Conservation (phyloP, 2,329 filamentous ascomycete genomes). For the Ambrosiella cleistominuta region DNA sequence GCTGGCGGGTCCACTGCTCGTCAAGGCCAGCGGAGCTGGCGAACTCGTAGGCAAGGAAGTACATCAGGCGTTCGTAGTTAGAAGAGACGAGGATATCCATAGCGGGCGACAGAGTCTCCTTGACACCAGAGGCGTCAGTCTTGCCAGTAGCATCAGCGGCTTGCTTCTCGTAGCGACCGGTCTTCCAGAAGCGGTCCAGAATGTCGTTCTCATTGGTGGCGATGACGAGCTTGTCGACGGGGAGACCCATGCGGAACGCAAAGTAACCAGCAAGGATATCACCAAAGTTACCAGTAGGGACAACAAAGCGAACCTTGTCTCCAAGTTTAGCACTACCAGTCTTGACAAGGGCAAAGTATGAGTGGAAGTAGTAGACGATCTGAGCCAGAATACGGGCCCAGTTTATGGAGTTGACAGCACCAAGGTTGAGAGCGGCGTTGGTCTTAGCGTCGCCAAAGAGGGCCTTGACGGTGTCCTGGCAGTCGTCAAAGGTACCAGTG, state of each 20-base stretch:
- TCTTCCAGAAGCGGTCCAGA: slow-evolving; percentile 85
- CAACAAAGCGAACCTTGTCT: slow-evolving; percentile 65
- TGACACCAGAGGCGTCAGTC: slow-evolving; percentile 50
- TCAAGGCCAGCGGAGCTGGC: slow-evolving; percentile 42
- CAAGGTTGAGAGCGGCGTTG: slow-evolving; percentile 68
- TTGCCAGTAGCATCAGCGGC: slow-evolving; percentile 37
- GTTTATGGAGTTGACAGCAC: slow-evolving; percentile 93
- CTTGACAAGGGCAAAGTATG: slow-evolving; percentile 67
- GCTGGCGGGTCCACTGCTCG: slow-evolving; percentile 46
- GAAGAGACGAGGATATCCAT: slow-evolving; percentile 96
- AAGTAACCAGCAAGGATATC: slow-evolving; percentile 91
- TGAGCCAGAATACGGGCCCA: slow-evolving; percentile 90
- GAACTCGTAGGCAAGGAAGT: slow-evolving; percentile 73
- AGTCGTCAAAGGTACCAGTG: slow-evolving; percentile 86
- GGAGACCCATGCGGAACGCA: slow-evolving; percentile 75
- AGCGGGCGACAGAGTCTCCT: slow-evolving; percentile 81
- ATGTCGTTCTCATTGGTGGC: slow-evolving; percentile 98
- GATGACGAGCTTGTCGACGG: slow-evolving; percentile 72
- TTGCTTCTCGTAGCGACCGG: slow-evolving; percentile 77
- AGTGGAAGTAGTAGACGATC: slow-evolving; percentile 92
- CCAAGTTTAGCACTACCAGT: slow-evolving; percentile 39
- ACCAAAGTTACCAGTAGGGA: slow-evolving; percentile 92
- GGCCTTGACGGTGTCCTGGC: slow-evolving; percentile 90
- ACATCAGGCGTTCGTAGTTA: slow-evolving; percentile 91
- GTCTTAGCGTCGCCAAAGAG: slow-evolving; percentile 74